phyloP scores from a whole-genome alignment of 371 early-diverging fungal genomes.

The Actinomortierella wolfii region DNA sequence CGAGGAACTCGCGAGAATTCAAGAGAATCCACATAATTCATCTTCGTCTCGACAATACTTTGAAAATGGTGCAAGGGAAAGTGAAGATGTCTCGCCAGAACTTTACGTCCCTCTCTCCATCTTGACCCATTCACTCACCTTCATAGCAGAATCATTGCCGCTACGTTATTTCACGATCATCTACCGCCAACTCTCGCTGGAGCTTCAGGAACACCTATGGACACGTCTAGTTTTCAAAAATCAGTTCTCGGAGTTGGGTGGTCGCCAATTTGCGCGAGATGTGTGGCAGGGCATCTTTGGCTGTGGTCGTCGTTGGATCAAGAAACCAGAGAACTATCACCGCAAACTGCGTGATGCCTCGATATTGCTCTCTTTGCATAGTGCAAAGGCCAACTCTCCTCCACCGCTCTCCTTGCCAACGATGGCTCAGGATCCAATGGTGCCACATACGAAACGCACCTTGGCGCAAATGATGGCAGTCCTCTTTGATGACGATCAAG shows the following conservation, averaged over 20 bases:
- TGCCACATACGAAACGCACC: conserved; percentile 18
- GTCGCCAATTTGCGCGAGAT: conserved; percentile 59
- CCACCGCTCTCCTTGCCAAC: conserved; percentile 1
- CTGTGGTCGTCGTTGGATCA: conserved; percentile 53
- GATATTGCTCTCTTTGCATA: conserved; percentile 49
- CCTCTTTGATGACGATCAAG: conserved; percentile 40
- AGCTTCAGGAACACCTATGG: conserved; percentile 71
- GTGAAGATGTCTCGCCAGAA: conserved; percentile 64
- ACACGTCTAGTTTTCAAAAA: conserved; percentile 58
- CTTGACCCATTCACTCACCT: conserved; percentile 53
- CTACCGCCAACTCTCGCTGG: conserved; percentile 51
- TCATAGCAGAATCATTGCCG: conserved; percentile 54
- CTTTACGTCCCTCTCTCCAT: conserved; percentile 61
- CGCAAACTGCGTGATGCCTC: conserved; percentile 51
- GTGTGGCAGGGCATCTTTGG: conserved; percentile 62
- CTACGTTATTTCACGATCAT: conserved; percentile 50
- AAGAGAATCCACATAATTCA: not conserved
- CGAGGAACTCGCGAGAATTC: not conserved
- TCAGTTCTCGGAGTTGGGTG: conserved; percentile 61
- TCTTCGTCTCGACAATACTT: not conserved
- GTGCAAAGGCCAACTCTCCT: conserved; percentile 32
- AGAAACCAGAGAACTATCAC: conserved; percentile 61
- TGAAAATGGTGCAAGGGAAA: conserved; percentile 9
- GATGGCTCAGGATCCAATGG: conserved; percentile 13
- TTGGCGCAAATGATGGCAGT: conserved; percentile 52